phyloP scores from a whole-genome alignment of 73 alveolate species.

The Stentor roeselii region DNA sequence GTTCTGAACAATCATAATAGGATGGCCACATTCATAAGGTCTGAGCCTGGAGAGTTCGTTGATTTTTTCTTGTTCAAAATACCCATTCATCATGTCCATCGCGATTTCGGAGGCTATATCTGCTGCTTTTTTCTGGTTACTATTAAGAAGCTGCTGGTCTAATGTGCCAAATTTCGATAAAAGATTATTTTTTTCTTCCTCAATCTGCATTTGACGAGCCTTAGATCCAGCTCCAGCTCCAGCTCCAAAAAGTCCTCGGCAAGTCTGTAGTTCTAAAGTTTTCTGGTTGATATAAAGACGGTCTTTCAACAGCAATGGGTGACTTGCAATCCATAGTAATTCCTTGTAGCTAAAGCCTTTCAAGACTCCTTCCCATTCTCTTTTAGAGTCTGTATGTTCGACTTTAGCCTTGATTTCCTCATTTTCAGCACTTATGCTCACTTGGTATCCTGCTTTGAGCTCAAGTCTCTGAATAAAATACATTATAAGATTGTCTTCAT shows the following conservation, averaged over 20 bases:
- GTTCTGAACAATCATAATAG: neutral
- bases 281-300: neutral
- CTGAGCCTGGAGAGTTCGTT: neutral
- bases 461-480: neutral
- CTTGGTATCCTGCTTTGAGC: neutral
- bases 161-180: neutral
- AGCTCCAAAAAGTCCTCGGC: neutral
- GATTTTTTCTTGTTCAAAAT: neutral
- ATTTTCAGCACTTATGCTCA: neutral
- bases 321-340: neutral
- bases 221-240: neutral
- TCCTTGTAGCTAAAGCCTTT: neutral
- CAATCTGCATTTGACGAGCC: neutral
- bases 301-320: neutral
- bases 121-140: neutral
- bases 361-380: neutral
- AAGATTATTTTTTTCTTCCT: neutral
- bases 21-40: neutral
- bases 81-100: neutral
- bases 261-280: neutral
- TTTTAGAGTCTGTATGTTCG: no score
- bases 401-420: neutral
- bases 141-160: no score
- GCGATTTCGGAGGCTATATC: neutral
- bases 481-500: no score